phyloP scores from a whole-genome alignment of 108 stramenopile genomes.

The Nitzschia palea region DNA sequence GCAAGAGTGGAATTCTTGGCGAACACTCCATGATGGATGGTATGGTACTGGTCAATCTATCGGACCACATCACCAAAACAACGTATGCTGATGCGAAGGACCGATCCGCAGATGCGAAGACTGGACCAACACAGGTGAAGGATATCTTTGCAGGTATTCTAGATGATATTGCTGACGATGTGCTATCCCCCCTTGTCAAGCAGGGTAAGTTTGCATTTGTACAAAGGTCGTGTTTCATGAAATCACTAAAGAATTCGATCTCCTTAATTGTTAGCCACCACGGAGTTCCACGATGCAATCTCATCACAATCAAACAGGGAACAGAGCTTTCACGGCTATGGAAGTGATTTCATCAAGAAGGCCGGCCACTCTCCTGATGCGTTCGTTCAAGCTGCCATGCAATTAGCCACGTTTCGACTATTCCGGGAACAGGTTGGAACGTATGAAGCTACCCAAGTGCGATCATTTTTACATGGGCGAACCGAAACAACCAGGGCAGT shows the following conservation, averaged over 20 bases:
- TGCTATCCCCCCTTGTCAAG: neutral
- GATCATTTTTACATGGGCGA: constrained; percentile 75
- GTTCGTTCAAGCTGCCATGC: constrained; percentile 86
- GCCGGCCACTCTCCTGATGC: constrained; percentile 86
- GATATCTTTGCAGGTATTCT: constrained; percentile 52
- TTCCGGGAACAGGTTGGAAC: constrained; percentile 77
- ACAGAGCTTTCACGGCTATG: constrained; percentile 78
- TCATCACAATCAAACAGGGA: constrained; percentile 50
- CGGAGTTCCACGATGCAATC: constrained; percentile 45
- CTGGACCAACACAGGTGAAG: constrained; percentile 29
- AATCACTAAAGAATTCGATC: neutral
- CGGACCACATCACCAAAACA: constrained; percentile 59
- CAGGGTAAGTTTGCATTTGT: neutral
- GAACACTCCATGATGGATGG: constrained; percentile 95
- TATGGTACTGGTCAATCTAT: constrained; percentile 75
- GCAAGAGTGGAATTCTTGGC: constrained; percentile 78
- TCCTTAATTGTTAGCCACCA: constrained; percentile 24
- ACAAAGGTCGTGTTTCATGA: neutral
- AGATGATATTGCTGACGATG: neutral
- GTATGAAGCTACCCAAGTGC: constrained; percentile 83
- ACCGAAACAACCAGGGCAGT: constrained; percentile 82
- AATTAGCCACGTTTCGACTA: constrained; percentile 78
- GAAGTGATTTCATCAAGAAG: constrained; percentile 70
- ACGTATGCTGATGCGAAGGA: constrained; percentile 55
- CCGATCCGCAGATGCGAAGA: neutral